phyloP scores from a whole-genome alignment of 2,329 filamentous ascomycete species.

The Ophidiomyces ophidiicola region DNA sequence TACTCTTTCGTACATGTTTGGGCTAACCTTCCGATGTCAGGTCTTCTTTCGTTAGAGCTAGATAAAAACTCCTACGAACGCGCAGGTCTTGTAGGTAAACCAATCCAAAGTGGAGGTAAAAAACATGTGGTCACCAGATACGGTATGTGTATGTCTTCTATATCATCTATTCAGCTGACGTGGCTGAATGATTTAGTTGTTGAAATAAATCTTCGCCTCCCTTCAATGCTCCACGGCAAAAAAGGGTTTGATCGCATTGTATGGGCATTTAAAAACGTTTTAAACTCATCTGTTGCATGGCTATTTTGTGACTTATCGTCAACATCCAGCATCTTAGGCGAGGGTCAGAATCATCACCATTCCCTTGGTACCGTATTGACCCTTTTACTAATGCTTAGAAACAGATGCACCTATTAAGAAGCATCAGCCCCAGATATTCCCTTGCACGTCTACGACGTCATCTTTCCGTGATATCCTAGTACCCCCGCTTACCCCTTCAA shows the following conservation, averaged over 20 bases:
- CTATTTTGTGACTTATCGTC: conserved; percentile 54
- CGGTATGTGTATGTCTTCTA: conserved; percentile 39
- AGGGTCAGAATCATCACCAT: conserved; percentile 31
- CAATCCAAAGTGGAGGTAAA: conserved; percentile 45
- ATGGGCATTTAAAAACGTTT: conserved; percentile 66
- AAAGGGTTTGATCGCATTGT: conserved; percentile 67
- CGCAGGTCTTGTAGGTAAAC: conserved; percentile 64
- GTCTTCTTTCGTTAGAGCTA: conserved; percentile 61
- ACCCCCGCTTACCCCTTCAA: conserved; percentile 26
- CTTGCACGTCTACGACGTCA: conserved; percentile 20
- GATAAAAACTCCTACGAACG: conserved; percentile 73
- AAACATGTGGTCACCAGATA: conserved; percentile 61
- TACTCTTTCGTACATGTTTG: no score
- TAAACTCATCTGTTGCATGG: conserved; percentile 59
- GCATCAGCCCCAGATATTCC: conserved; percentile 28
- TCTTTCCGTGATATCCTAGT: conserved; percentile 21
- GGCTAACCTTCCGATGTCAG: conserved; percentile 33
- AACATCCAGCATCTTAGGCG: conserved; percentile 19
- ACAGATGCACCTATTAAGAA: conserved; percentile 27
- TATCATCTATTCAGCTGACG: neutral
- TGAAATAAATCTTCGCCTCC: conserved; percentile 59
- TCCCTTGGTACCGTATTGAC: neutral
- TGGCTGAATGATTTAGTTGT: conserved; percentile 44
- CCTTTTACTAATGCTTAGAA: conserved; percentile 13
- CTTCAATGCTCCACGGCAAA: conserved; percentile 71